Evolutionary conservation across 495 filamentous ascomycete genomes (phyloP).

Genomic region (Penicillium cosmopolitanum): DNA sequence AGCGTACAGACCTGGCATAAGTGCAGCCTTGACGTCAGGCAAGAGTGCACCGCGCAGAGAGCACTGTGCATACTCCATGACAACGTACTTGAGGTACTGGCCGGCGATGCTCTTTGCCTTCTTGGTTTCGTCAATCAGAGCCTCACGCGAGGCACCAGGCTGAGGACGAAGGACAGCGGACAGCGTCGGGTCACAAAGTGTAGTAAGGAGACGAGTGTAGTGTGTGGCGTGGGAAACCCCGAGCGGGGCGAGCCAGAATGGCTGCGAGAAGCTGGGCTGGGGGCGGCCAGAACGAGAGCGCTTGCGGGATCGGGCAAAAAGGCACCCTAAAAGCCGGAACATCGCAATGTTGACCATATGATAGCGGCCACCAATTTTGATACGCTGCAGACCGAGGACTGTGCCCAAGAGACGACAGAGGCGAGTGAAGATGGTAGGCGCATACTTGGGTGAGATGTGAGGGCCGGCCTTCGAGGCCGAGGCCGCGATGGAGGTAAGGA

Average conservation of each 20-base stretch:
- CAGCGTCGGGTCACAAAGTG: slow-evolving; percentile 77
- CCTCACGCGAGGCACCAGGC: slow-evolving; percentile 37
- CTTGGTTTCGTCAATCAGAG: slow-evolving; percentile 74
- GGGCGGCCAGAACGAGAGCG: slow-evolving; percentile 43
- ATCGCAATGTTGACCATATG: slow-evolving; percentile 68
- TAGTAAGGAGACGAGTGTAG: slow-evolving; percentile 72
- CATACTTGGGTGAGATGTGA: slow-evolving; percentile 39
- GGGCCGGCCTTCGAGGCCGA: slow-evolving; percentile 51
- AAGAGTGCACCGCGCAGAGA: slow-evolving; percentile 60
- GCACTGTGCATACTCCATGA: slow-evolving; percentile 71
- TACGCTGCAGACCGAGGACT: slow-evolving; percentile 62
- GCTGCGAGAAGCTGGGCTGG: slow-evolving; percentile 32
- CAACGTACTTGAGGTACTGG: slow-evolving; percentile 70
- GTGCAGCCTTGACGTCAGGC: slow-evolving; percentile 65
- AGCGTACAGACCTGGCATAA: slow-evolving; percentile 73
- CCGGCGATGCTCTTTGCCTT: slow-evolving; percentile 75
- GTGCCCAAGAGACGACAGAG: slow-evolving; percentile 62
- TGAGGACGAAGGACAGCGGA: slow-evolving; percentile 65
- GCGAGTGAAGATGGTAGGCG: slow-evolving; percentile 60
- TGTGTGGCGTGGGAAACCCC: slow-evolving; percentile 58
- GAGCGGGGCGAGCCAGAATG: slow-evolving; percentile 52
- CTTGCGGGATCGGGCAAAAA: slow-evolving; percentile 60
- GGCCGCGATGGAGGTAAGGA: slow-evolving; percentile 59
- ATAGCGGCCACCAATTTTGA: slow-evolving; percentile 69
- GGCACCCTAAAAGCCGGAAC: slow-evolving; percentile 62